phyloP scores from a whole-genome alignment of 768 basidiomycete genomes.

The Suillus cothurnatus region DNA sequence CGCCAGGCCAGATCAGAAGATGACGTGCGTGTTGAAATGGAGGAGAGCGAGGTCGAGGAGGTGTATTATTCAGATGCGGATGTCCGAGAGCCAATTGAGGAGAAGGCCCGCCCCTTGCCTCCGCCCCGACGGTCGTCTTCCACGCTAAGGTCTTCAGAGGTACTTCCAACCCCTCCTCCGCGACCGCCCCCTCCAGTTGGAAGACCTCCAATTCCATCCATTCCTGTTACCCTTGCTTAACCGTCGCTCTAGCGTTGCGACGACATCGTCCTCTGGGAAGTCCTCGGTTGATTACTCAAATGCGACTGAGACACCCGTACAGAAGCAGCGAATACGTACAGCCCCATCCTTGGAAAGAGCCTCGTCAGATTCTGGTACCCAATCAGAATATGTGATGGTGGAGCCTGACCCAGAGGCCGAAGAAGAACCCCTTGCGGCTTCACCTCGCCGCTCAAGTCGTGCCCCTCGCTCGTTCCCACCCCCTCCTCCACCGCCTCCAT shows the following conservation, averaged over 20 bases:
- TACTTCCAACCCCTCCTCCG: conserved; percentile 52
- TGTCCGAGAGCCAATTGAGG: conserved; percentile 43
- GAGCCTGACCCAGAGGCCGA: conserved; percentile 50
- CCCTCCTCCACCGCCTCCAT: conserved; percentile 44
- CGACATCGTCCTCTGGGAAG: conserved; percentile 38
- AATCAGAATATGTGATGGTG: conserved; percentile 65
- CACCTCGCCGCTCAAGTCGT: conserved; percentile 42
- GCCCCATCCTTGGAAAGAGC: conserved; percentile 3
- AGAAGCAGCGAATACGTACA: conserved; percentile 8
- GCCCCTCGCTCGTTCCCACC: conserved; percentile 24
- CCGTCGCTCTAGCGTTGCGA: conserved; percentile 42
- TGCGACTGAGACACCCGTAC: conserved; percentile 13
- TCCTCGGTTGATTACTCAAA: conserved; percentile 36
- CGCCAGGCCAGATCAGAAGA: conserved; percentile 53
- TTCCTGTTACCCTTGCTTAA: conserved; percentile 34
- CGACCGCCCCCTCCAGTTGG: conserved; percentile 35
- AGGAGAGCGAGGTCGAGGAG: conserved; percentile 76
- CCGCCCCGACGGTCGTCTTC: conserved; percentile 46
- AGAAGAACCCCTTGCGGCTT: conserved; percentile 34
- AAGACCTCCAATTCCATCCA: conserved; percentile 40
- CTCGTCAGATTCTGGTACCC: conserved; percentile 16
- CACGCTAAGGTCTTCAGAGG: conserved; percentile 29
- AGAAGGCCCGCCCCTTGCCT: conserved; percentile 51
- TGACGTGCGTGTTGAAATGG: conserved; percentile 63
- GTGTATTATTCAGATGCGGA: conserved; percentile 57